phyloP scores from a whole-genome alignment of 2,329 filamentous ascomycete genomes.

The Verticillium zaregamsianum region DNA sequence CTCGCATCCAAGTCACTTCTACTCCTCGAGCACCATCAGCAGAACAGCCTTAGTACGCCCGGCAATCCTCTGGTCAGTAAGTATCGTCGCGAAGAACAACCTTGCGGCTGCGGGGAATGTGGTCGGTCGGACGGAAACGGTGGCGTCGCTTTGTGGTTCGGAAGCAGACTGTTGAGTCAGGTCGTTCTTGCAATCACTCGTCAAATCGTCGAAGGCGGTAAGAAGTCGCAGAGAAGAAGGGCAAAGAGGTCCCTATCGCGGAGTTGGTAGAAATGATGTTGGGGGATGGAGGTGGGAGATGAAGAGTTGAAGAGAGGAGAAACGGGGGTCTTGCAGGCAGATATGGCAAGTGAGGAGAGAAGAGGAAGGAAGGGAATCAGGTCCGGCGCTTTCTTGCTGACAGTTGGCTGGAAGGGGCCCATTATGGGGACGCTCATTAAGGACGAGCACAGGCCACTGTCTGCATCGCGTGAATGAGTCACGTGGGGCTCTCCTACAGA shows the following conservation, averaged over 20 bases:
- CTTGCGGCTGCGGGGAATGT: background rate
- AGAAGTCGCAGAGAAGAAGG: background rate
- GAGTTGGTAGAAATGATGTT: background rate
- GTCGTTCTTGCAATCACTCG: background rate
- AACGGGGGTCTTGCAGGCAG: background rate
- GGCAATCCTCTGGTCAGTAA: background rate
- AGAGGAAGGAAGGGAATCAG: background rate
- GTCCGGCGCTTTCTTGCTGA: background rate
- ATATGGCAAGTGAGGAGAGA: background rate
- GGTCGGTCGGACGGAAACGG: background rate
- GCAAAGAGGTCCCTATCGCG: background rate
- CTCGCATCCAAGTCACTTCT: slow-evolving; percentile 15
- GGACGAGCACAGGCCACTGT: background rate
- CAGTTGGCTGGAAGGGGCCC: background rate
- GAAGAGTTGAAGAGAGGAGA: background rate
- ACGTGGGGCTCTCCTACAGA: background rate
- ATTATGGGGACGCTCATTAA: background rate
- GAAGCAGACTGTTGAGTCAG: background rate
- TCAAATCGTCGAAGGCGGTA: background rate
- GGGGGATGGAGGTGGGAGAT: background rate
- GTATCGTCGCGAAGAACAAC: background rate
- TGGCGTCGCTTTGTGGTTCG: background rate
- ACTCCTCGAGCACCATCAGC: slow-evolving; percentile 14
- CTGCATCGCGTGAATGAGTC: background rate
- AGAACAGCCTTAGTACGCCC: slow-evolving; percentile 11